Conservation (phyloP, 1,139 yeast species). For the Zygosaccharomyces pseudobailii region DNA sequence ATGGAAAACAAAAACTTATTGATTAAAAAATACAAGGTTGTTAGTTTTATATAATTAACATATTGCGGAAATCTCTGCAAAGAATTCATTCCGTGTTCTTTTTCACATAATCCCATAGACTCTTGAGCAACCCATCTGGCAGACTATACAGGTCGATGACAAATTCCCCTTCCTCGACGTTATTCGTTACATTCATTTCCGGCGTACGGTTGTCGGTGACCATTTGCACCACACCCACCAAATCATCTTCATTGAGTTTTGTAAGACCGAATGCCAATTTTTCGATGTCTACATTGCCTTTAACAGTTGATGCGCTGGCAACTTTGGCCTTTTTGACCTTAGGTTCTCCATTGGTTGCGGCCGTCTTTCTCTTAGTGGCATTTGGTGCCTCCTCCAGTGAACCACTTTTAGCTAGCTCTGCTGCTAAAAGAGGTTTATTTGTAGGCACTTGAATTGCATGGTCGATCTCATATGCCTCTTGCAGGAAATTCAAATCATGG, state of each 20-base stretch:
- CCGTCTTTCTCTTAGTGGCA: constrained; percentile 37
- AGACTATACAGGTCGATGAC: constrained; percentile 92
- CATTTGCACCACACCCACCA: constrained; percentile 94
- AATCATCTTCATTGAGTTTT: constrained; percentile 84
- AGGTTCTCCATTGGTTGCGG: constrained; percentile 36
- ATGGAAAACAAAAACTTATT: neutral
- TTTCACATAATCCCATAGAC: constrained; percentile 91
- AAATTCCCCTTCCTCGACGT: constrained; percentile 94
- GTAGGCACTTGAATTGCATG: constrained; percentile 74
- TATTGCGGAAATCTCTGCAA: neutral
- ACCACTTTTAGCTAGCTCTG: constrained; percentile 75
- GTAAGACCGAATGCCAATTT: constrained; percentile 86
- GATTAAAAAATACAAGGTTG: neutral
- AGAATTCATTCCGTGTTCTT: constrained; percentile 41
- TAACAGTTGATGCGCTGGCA: constrained; percentile 40
- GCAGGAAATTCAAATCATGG: constrained; percentile 84
- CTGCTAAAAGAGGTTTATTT: constrained; percentile 66
- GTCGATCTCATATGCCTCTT: constrained; percentile 72
- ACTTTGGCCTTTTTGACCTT: constrained; percentile 64
- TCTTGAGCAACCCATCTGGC: constrained; percentile 86
- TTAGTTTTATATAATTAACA: neutral
- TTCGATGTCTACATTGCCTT: constrained; percentile 80
- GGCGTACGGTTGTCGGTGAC: constrained; percentile 93
- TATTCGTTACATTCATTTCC: constrained; percentile 94
- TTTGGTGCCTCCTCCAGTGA: constrained; percentile 43